These are phyloP conservation scores for Phytophthora hibernalis DNA, from an alignment of 352 stramenopile genomes.

Conservation along the genomic window DNA sequence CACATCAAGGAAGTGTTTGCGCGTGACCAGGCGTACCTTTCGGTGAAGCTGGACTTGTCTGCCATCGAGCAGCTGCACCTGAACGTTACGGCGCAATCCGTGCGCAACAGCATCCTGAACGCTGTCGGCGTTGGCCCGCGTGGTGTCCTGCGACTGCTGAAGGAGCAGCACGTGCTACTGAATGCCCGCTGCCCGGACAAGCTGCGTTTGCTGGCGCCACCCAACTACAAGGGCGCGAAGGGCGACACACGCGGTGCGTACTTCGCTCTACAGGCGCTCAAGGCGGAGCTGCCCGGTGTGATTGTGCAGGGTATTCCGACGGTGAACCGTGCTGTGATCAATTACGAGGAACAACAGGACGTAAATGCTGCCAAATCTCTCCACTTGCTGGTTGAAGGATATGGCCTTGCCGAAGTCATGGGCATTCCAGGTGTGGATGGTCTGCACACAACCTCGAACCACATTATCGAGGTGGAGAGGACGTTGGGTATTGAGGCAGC, in stretches of 20 bases:
- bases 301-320: conserved; percentile 99
- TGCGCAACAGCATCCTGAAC: conserved; percentile 94
- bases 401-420: conserved; percentile 98
- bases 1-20: conserved; percentile 99
- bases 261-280: conserved; percentile 96
- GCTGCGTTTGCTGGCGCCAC: conserved; percentile 78
- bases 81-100: conserved; percentile 93
- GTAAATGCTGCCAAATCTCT: conserved; percentile 79
- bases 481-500: conserved; percentile 99
- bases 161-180: conserved; percentile 87
- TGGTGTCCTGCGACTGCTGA: conserved; percentile 75
- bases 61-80: conserved; percentile 97
- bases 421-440: conserved; percentile 97
- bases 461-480: conserved; percentile 98
- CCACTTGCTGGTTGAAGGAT: conserved; percentile 99
- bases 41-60: conserved; percentile 97
- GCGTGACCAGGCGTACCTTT: conserved; percentile 94
- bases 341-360: conserved; percentile 93
- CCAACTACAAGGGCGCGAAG: conserved; percentile 89
- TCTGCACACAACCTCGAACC: conserved; percentile 97
- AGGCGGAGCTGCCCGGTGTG: conserved; percentile 94
- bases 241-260: conserved; percentile 85
- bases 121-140: conserved; percentile 73
- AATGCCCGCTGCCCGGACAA: conserved; percentile 87
- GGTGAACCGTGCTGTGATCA: conserved; percentile 98